These are phyloP conservation scores for Cymbopogon flexuosus DNA, from an alignment of 202 grass and related monocot genomes.

Conservation along the genomic window DNA sequence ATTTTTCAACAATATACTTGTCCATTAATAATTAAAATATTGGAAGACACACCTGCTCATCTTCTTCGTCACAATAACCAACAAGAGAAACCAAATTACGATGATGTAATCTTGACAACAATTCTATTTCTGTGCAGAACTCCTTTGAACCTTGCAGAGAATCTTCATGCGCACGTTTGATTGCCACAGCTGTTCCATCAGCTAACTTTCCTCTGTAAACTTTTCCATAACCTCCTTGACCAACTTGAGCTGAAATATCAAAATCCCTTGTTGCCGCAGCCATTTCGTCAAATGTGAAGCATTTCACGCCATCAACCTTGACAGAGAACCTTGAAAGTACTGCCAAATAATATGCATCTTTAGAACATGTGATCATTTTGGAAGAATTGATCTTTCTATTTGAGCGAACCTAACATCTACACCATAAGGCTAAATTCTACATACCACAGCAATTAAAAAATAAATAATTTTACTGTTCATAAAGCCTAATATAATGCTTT, in stretches of 20 bases:
- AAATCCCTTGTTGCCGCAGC: conserved; percentile 62
- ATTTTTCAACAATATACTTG: neutral
- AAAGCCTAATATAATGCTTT: neutral
- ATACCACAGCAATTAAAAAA: neutral
- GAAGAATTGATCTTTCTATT: neutral
- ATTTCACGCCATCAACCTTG: conserved; percentile 75
- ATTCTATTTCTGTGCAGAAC: conserved; percentile 89
- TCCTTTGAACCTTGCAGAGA: conserved; percentile 92
- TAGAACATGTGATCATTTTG: neutral
- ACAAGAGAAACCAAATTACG: conserved; percentile 90
- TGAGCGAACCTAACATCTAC: conserved; percentile 27
- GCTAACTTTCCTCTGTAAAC: conserved; percentile 75
- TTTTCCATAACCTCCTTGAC: conserved; percentile 90
- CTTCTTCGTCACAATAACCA: conserved; percentile 88
- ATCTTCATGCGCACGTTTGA: conserved; percentile 85
- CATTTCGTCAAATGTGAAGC: conserved; percentile 87
- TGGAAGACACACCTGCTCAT: conserved; percentile 64
- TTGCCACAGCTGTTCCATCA: conserved; percentile 75
- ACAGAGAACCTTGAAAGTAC: conserved; percentile 55
- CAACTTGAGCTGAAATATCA: conserved; percentile 59
- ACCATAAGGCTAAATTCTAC: conserved; percentile 2
- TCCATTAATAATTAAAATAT: conserved; percentile 3
- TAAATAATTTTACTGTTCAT: neutral
- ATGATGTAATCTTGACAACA: conserved; percentile 92
- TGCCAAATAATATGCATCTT: conserved; percentile 33